A percentile compares a stretch with the other conserved stretches of the same genome.
phyloP scores from a whole-genome alignment of 192 early-diverging fungal genomes.

The Podila epigama region DNA sequence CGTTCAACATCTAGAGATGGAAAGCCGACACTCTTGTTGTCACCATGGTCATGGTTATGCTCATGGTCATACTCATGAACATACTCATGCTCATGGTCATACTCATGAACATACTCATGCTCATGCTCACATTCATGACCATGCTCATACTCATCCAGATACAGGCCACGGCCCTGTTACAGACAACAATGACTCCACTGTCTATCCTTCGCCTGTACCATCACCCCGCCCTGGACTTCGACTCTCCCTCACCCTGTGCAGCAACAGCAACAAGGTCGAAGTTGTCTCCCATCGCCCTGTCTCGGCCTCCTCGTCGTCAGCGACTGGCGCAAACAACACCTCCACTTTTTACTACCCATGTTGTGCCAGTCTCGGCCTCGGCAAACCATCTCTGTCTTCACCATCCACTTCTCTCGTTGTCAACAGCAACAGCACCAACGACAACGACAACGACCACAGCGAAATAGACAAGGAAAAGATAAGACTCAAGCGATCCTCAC shows the following conservation, averaged over 20 bases:
- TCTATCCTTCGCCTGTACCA: slow-evolving; percentile 39
- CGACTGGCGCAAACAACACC: neutral
- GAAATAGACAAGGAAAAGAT: too few species aligned
- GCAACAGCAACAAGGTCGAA: slow-evolving; percentile 30
- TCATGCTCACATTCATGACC: neutral
- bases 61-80: neutral
- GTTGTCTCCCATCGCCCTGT: slow-evolving; percentile 20
- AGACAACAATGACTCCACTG: slow-evolving; percentile 5
- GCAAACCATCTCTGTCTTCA: neutral
- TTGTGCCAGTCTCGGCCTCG: neutral
- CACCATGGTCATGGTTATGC: neutral
- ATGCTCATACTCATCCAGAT: neutral
- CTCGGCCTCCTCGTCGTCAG: neutral
- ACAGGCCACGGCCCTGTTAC: too few species aligned
- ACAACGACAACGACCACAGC: too few species aligned
- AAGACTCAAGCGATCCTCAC: too few species aligned
- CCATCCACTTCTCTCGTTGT: neutral
- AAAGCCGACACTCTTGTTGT: too few species aligned
- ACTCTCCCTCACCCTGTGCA: slow-evolving; percentile 32
- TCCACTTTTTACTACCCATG: neutral
- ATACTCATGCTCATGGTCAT: neutral
- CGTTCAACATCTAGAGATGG: too few species aligned
- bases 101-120: too few species aligned
- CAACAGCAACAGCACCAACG: neutral
- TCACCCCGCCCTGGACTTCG: slow-evolving; percentile 42